Base-by-base conservation (phyloP, 78 protist genomes). In the Tieghemostelium lacteum region DNA sequence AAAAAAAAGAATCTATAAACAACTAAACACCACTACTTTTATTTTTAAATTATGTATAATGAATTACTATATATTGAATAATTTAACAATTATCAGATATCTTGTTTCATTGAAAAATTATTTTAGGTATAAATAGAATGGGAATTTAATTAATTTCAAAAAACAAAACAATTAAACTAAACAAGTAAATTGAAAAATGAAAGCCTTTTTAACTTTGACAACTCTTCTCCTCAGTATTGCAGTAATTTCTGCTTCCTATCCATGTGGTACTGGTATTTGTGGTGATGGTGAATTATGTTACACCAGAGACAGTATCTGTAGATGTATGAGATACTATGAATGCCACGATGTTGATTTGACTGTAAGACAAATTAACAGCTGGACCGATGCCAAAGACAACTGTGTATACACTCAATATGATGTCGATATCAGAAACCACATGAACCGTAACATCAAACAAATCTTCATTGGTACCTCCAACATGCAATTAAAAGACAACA, bases 231-330 rank as follows among this genome's bases (percentile, higher is more conserved):
- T 54, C 33, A 17, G 24, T 31, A 24, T 62, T 64, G 67, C 85
- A 14, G 19, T 57, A 40, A 31, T 49, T 6, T 60, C 72, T 19
- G 70, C 85, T 50, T 19, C 16, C 19, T 58, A 22, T 4, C 55
- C 83, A 67, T 57, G 85, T 74, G 85, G 85, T 28, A 36, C 70
- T 29, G 6, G 57, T 8, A 36, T 7, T 36, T 74, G 85, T 29
- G 52, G 33, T 36, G n/a, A 1, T 16, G 55, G 60, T 42, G 57
- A 74, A 58, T 69, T 74, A 16, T 74, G 85, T 42, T 20, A 36
- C 5, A n/a, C 31, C 6, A 16, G 4, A 28, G 57, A 74, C 26
- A 42, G 58, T 29, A 64, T 42, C 28, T 58, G 85, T 20, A 26
- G 28, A 2, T 74, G 85, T 74, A 61, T 74, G 17, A 36, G 57